Evolutionary conservation across 495 filamentous ascomycete species (phyloP), one percentile per base, ranked within the genome.

Genomic region (Daldinia vernicosa): DNA sequence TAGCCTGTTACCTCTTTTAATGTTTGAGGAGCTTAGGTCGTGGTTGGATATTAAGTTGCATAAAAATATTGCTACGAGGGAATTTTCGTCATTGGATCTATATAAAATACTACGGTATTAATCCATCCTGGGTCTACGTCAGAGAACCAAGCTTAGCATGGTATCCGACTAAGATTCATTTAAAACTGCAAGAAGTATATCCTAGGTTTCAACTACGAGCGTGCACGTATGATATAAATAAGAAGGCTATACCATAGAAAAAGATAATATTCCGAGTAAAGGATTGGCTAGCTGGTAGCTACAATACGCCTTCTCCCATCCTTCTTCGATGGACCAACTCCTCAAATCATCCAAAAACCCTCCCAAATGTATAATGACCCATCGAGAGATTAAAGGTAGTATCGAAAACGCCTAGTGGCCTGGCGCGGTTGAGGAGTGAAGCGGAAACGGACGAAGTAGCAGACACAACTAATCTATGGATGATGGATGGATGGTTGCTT

Each of bases 221-320:
- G 0, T 6, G 40, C 17, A 35, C 33, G 12, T 40, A 30, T 22
- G 9, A 54, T 24, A 26, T 33, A 15, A 14, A 1, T 30, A 58
- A 19, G n/a, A n/a, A n/a, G n/a, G 15, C 22, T 12, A 19, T 59
- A 40, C 30, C 37, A 22, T 26, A 51, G 32, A 53, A 55, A 7
- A 7, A 61, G 9, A 56, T 54, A 11, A 45, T 24, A 71, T 63
- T 63, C 37, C 28, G 40, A 22, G 7, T 39, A 60, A 65, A 68
- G 39, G 55, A 72, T 40, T 57, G 70, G 47, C 60, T 69, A 73
- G 57, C 57, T 40, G 62, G 43, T 43, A 62, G 60, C 50, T 69
- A 69, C 61, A 39, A 63, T 40, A 63, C 52, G 27, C 50, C 55
- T 17, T 54, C 60, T n/a, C 30, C 43, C 26, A 45, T 58, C 28